Evolutionary conservation across 805 yeast genomes (phyloP).

Genomic region (Yarrowia divulgata): DNA sequence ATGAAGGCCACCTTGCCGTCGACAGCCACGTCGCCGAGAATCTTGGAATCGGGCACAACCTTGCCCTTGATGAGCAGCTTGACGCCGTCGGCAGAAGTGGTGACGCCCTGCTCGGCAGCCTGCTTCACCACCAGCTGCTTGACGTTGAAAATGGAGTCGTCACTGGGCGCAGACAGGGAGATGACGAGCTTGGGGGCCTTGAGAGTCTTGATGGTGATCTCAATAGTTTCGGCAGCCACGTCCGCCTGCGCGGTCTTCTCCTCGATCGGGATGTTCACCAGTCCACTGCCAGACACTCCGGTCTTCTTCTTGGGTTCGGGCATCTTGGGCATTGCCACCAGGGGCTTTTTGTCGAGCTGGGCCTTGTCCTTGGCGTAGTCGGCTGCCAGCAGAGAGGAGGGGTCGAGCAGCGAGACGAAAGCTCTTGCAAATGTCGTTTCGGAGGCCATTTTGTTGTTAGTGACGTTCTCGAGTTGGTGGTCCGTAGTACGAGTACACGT

Average conservation of each 20-base stretch:
- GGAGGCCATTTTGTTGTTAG: conserved; percentile 23
- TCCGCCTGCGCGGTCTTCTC: conserved; percentile 21
- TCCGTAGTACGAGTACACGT: too few species aligned
- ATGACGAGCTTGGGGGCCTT: conserved; percentile 34
- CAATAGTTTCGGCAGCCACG: conserved; percentile 26
- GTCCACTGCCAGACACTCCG: conserved; percentile 17
- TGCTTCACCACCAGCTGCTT: conserved; percentile 37
- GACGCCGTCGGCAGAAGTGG: conserved; percentile 23
- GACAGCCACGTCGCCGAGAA: conserved; percentile 36
- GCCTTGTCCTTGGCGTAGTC: conserved; percentile 39
- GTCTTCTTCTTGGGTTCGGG: conserved; percentile 38
- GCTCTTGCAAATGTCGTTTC: conserved; percentile 36
- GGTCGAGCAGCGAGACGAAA: conserved; percentile 30
- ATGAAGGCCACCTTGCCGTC: conserved; percentile 38
- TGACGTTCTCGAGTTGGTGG: too few species aligned
- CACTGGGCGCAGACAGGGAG: conserved; percentile 17
- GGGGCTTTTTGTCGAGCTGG: conserved; percentile 26
- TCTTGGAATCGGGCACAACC: conserved; percentile 40
- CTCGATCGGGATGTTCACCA: conserved; percentile 26
- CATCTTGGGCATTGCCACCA: conserved; percentile 38
- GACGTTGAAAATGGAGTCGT: conserved; percentile 31
- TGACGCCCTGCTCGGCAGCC: conserved; percentile 26
- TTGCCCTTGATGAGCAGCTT: conserved; percentile 40
- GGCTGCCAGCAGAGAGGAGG: conserved; percentile 26
- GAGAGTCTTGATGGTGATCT: conserved; percentile 35